Evolutionary conservation across 352 stramenopile genomes (phyloP), one percentile per base, ranked within the genome.

Genomic region (Bremia lactucae): DNA sequence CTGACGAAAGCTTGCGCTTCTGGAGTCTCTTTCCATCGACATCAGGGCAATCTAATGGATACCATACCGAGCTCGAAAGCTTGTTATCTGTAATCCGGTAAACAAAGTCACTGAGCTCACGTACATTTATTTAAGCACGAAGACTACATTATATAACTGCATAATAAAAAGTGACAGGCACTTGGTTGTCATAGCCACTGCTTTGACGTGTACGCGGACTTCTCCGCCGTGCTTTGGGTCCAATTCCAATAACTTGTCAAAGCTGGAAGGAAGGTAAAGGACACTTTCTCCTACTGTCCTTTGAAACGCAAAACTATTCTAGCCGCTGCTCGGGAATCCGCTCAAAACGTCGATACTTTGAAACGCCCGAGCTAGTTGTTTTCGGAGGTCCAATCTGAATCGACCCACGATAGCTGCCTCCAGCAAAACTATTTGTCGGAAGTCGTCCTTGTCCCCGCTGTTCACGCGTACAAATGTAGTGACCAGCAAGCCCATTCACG

Each of bases 1-100:
- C 86, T 3, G 95, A 98, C 62, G 94, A 98, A 69, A 98, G 91
- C 5, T 69, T 98, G 24, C 75, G 93, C 29, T 98, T 98, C 65
- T 98, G 94, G 94, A 86, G 97, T 51, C 68, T 98, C 0, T 98
- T 78, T 25, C 43, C 55, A 13, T 28, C 20, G n/a, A n/a, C n/a
- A n/a, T n/a, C n/a, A n/a, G n/a, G n/a, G n/a, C n/a, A n/a, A n/a
- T n/a, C n/a, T n/a, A n/a, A n/a, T n/a, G n/a, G n/a, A n/a, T n/a
- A n/a, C n/a, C n/a, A n/a, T n/a, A n/a, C n/a, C n/a, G n/a, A n/a
- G n/a, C n/a, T n/a, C n/a, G 24, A 29, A 29, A 29, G 24, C 28
- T 35, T 35, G 28, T 18, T n/a, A n/a, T n/a, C n/a, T n/a, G n/a
- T n/a, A n/a, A n/a, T n/a, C n/a, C n/a, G n/a, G n/a, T n/a, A n/a